Conservation (phyloP, 345 rosid species). For the Noccaea caerulescens region DNA sequence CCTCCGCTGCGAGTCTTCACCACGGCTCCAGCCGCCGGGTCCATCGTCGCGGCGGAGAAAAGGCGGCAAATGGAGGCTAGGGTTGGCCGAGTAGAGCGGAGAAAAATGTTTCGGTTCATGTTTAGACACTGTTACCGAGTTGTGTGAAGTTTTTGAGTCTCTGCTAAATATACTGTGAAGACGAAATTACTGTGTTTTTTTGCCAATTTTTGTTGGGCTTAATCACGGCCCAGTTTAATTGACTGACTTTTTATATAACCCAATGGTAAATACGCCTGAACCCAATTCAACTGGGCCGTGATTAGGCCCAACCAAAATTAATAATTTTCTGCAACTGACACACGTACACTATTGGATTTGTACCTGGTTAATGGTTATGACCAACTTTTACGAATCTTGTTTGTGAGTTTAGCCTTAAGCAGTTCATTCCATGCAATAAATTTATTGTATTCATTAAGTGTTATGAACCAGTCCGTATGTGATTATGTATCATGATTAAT, state of each 20-base stretch:
- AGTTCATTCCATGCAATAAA: too few species aligned
- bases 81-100: constrained; percentile 47
- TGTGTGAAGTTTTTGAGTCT: background rate
- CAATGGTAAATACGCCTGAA: background rate
- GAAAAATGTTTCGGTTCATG: constrained; percentile 46
- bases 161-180: background rate
- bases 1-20: constrained; percentile 27
- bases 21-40: constrained; percentile 4
- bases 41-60: constrained; percentile 47
- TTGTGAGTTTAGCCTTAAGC: too few species aligned
- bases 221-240: background rate
- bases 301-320: too few species aligned
- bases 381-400: too few species aligned
- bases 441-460: too few species aligned
- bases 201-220: background rate
- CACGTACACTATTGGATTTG: too few species aligned
- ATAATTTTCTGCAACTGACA: too few species aligned
- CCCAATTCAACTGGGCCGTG: background rate
- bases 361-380: too few species aligned
- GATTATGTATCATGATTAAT: too few species aligned
- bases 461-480: too few species aligned
- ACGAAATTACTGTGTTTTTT: background rate
- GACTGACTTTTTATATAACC: background rate
- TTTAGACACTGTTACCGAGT: background rate
- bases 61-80: constrained; percentile 49